Evolutionary conservation across 75 land plant genomes (phyloP), one percentile per base, ranked within the genome.

Genomic region (Cunninghamia lanceolata): DNA sequence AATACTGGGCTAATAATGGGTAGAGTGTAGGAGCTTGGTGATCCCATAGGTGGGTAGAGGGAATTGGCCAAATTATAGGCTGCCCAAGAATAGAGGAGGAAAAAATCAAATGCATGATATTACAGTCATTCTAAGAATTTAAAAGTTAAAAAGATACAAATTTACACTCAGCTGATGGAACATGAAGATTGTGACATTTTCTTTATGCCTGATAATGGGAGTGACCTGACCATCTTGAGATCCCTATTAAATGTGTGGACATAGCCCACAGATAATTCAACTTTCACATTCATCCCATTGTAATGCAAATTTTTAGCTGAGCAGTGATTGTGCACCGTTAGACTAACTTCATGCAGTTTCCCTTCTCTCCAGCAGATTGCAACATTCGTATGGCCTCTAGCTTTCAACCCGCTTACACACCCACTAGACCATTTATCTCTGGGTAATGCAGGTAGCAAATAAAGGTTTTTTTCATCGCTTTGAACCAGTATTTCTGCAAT

Each of bases 401-500:
- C 97, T 85, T 91, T 93, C 83, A 97, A 83, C 38, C 99, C 99
- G 53, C 85, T 87, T 2, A 97, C 95, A 84, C 90, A 89, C 13
- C 99, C 99, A 85, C 78, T 88, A 13, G 90, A 86, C 99, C 99
- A 97, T 76, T 92, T 91, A 40, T 91, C 91, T 40, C 89, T 80
- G 7, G 98, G 98, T 40, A 97, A 90, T 71, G 99, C 96, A 43
- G 99, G 99, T 52, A 97, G 96, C 83, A 97, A 83, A 84, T 91
- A 91, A 21, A 97, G 85, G 68, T 96, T 94, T 25, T 86, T 84
- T 53, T 82, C 84, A 42, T 97, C 94, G 87, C 96, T 94, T 74
- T 97, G 99, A 9, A 97, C 90, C 11, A 97, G 89, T 96, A 97
- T 97, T 91, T 97, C 99, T 84, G 99, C 96, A 39, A 97, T 85